Evolutionary conservation across 2,329 filamentous ascomycete genomes (phyloP), one percentile per base, ranked within the genome.

Genomic region (Coleophoma cylindrospora): DNA sequence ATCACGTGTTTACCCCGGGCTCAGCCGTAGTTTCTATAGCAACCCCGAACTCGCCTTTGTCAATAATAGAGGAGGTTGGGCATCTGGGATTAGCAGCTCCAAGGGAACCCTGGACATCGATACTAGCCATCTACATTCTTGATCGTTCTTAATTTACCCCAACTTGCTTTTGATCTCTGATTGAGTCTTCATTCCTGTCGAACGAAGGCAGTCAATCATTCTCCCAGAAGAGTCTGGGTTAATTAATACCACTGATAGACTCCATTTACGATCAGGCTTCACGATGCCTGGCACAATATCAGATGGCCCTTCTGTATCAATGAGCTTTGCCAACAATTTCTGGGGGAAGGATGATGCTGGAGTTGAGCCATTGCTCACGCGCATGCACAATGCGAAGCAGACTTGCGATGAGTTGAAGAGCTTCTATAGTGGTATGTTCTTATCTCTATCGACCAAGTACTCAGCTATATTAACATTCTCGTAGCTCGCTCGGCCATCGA

Each of bases 341-440:
- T 99, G 94, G 94, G 94, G 94, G 57, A 97, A 95, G 76, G 92
- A 97, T 68, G 94, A 99, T 76, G 94, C 92, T 47, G 95, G 94
- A 66, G 91, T 99, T 64, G 79, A 79, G 43, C 95, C 94, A 51
- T 81, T 99, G 64, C 79, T 99, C 32, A 89, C 92, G 68, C 92
- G 94, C 64, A 95, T 99, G 90, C 86, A 90, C 65, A 86, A 85
- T 69, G 90, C 94, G 45, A 99, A 99, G 75, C 83, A 87, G 63
- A 96, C 94, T 22, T 91, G 87, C 67, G 95, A 99, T 70, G 94
- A 99, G 71, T 71, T 99, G 46, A 92, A 89, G 66, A 76, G 86
- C 10, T 99, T 99, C 72, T 99, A 99, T 69, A 83, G 77, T 55
- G 80, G 89, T 91, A 73, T 57, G 76, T 64, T 56, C 45, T 40